Evolutionary conservation across 495 filamentous ascomycete genomes (phyloP).

Genomic region (Copromyces sp.): DNA sequence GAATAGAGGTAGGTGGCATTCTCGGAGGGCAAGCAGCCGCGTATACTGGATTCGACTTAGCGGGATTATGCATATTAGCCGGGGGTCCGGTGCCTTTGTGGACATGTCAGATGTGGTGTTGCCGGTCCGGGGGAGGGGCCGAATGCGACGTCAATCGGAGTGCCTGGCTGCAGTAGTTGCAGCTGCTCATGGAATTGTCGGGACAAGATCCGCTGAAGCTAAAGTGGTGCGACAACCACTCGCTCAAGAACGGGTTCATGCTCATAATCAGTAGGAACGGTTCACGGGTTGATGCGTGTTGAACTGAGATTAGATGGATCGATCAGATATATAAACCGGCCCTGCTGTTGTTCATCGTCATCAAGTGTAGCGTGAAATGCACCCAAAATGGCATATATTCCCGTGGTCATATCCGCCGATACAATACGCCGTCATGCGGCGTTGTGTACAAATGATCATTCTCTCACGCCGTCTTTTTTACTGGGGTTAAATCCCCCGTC

Average conservation of each 20-base stretch:
- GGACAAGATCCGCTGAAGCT: background rate
- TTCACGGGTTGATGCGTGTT: background rate
- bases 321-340: background rate
- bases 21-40: conserved; percentile 24
- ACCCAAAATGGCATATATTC: background rate
- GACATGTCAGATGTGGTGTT: background rate
- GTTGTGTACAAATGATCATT: background rate
- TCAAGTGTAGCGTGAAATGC: background rate
- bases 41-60: conserved; percentile 20
- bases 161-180: background rate
- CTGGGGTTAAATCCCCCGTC: no score
- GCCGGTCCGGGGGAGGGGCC: background rate
- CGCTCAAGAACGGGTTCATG: background rate
- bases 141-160: background rate
- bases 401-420: background rate
- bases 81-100: background rate
- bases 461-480: background rate
- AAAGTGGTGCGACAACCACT: background rate
- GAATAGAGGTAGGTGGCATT: conserved; percentile 27
- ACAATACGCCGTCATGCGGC: background rate
- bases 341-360: background rate
- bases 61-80: conserved; percentile 3
- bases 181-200: background rate
- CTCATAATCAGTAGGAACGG: background rate
- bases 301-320: background rate